Conservation (phyloP, 2,329 filamentous ascomycete species). For the Penicillium sp. region DNA sequence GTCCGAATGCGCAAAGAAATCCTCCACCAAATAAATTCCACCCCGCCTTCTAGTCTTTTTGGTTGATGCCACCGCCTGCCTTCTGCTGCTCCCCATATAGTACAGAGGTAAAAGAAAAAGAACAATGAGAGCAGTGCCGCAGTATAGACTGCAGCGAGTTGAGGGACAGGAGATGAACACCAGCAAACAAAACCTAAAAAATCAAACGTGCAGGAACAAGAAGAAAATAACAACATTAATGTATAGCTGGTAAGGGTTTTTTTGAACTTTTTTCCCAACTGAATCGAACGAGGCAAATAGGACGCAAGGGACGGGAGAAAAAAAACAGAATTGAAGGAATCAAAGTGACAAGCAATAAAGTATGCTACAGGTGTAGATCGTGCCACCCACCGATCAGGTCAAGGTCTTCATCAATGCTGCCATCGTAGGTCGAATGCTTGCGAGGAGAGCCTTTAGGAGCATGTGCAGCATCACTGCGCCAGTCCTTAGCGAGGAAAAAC, state of each 20-base stretch:
- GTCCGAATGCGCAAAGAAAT: conserved; percentile 16
- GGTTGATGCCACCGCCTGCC: conserved; percentile 10
- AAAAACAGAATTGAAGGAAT: conserved; percentile 14
- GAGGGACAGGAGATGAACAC: conserved; percentile 12
- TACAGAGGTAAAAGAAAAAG: conserved; percentile 16
- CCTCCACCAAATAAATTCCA: conserved; percentile 12
- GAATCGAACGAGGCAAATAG: conserved; percentile 18
- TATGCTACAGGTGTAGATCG: conserved; percentile 61
- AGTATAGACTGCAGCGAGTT: neutral
- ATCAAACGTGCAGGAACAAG: conserved; percentile 13
- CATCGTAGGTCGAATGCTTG: conserved; percentile 53
- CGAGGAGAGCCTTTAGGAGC: conserved; percentile 31
- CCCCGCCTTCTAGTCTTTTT: conserved; percentile 28
- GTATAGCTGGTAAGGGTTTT: conserved; percentile 22
- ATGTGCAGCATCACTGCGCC: conserved; percentile 45
- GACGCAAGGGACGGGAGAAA: conserved; percentile 17
- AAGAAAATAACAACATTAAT: conserved; percentile 22
- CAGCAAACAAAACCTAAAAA: conserved; percentile 17
- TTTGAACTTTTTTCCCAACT: conserved; percentile 28
- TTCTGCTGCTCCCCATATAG: conserved; percentile 19
- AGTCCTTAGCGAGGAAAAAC: conserved; percentile 45
- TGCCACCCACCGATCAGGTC: conserved; percentile 96
- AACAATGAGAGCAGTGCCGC: conserved; percentile 6
- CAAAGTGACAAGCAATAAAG: conserved; percentile 7
- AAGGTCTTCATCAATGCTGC: conserved; percentile 64